A percentile compares a stretch with the other conserved stretches of the same genome.
These are phyloP conservation scores for Debaryomycetaceae sp. DNA, from an alignment of 1,139 yeast species.

Conservation along the genomic window DNA sequence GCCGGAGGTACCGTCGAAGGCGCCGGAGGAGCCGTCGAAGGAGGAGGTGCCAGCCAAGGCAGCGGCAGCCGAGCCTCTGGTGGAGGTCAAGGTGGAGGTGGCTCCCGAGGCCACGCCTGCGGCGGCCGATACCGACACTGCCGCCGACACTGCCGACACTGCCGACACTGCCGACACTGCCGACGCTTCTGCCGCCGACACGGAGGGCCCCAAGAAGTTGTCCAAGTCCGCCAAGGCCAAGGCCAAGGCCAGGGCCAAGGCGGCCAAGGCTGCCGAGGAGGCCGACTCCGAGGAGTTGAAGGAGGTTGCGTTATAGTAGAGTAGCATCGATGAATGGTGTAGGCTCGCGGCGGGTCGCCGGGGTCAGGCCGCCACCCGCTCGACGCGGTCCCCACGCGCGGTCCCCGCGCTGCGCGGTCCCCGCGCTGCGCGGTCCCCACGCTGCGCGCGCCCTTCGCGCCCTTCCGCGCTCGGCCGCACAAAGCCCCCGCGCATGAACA, in stretches of 20 bases:
- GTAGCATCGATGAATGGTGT: conserved; percentile 1
- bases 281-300: conserved; percentile 13
- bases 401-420: too few relatives aligned
- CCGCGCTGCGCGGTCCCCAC: too few relatives aligned
- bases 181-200: not conserved
- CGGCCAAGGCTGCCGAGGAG: conserved; percentile 7
- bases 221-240: conserved; percentile 2
- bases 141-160: too few relatives aligned
- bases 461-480: not conserved
- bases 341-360: too few relatives aligned
- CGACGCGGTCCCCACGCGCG: too few relatives aligned
- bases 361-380: too few relatives aligned
- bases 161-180: conserved; percentile 2
- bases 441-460: conserved; percentile 1
- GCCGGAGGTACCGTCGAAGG: conserved; percentile 1
- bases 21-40: conserved; percentile 4
- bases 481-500: conserved; percentile 18
- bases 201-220: conserved; percentile 2
- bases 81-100: conserved; percentile 8
- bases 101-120: too few relatives aligned
- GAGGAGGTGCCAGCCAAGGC: conserved; percentile 7
- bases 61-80: conserved; percentile 6
- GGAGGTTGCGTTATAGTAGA: conserved; percentile 14
- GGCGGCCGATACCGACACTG: not conserved
- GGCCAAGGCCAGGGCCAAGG: conserved; percentile 5